Conservation (phyloP, 768 basidiomycete species). For the Auricularia cornea region DNA sequence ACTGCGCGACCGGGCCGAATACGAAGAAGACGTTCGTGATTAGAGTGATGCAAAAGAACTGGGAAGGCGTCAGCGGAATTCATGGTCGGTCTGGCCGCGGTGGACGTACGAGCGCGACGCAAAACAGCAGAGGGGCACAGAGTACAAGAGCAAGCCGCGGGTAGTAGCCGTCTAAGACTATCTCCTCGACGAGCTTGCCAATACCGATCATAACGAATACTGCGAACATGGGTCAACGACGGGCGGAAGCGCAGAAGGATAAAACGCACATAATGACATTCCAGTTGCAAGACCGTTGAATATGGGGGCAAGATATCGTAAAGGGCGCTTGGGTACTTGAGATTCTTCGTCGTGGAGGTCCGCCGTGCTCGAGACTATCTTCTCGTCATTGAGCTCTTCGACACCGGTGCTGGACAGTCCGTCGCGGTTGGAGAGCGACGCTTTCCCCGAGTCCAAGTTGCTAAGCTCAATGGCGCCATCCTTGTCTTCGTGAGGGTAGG, state of each 20-base stretch:
- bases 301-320: background rate
- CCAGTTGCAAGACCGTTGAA: background rate
- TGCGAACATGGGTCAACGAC: background rate
- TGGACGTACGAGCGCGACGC: slow-evolving; percentile 42
- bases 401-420: background rate
- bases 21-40: slow-evolving; percentile 11
- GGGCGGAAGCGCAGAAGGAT: background rate
- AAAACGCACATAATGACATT: background rate
- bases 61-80: background rate
- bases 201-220: background rate
- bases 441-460: background rate
- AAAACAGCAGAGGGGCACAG: slow-evolving; percentile 64
- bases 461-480: background rate
- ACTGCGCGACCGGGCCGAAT: slow-evolving; percentile 78
- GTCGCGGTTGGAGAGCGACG: background rate
- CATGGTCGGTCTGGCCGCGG: background rate
- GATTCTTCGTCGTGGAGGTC: too few relatives aligned
- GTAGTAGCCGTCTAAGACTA: slow-evolving; percentile 51
- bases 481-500: background rate
- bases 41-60: slow-evolving; percentile 12
- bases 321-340: background rate
- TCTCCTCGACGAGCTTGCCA: background rate
- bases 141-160: slow-evolving; percentile 56
- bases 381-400: background rate
- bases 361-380: too few relatives aligned